phyloP scores from a whole-genome alignment of 1,139 yeast species.

The Debaryomyces fabryi region DNA sequence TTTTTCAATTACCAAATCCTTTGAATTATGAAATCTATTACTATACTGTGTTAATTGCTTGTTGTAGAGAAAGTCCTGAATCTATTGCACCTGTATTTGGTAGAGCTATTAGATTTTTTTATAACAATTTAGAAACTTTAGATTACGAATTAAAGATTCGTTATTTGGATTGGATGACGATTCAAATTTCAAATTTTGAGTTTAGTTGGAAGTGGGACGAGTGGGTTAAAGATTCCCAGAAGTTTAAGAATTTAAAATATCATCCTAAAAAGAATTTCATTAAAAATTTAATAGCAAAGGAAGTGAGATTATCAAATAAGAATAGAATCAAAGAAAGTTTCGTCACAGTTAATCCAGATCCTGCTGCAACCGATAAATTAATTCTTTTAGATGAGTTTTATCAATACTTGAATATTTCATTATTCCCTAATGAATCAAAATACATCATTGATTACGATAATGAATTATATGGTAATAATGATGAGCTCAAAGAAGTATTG shows the following conservation, averaged over 20 bases:
- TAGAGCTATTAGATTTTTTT: conserved; percentile 85
- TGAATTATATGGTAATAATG: conserved; percentile 38
- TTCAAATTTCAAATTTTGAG: conserved; percentile 90
- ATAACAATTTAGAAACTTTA: conserved; percentile 63
- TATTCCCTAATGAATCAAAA: conserved; percentile 32
- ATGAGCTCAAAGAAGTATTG: conserved; percentile 30
- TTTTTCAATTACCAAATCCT: conserved; percentile 72
- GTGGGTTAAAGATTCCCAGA: conserved; percentile 68
- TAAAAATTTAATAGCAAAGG: conserved; percentile 79
- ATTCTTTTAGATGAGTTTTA: conserved; percentile 58
- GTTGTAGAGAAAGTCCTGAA: conserved; percentile 84
- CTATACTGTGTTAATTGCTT: conserved; percentile 84
- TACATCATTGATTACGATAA: conserved; percentile 39
- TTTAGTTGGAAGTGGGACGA: conserved; percentile 99
- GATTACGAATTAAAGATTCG: conserved; percentile 78
- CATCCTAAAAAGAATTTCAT: conserved; percentile 81
- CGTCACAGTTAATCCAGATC: conserved; percentile 46
- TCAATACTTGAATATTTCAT: conserved; percentile 56
- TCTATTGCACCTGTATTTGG: conserved; percentile 97
- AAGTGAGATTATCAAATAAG: conserved; percentile 72
- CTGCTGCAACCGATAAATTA: conserved; percentile 28
- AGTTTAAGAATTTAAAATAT: conserved; percentile 35
- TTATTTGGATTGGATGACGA: conserved; percentile 89
- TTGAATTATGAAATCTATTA: conserved; percentile 76
- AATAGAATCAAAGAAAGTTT: conserved; percentile 74